phyloP scores from a whole-genome alignment of 371 early-diverging fungal species.

The Mortierella sp. region DNA sequence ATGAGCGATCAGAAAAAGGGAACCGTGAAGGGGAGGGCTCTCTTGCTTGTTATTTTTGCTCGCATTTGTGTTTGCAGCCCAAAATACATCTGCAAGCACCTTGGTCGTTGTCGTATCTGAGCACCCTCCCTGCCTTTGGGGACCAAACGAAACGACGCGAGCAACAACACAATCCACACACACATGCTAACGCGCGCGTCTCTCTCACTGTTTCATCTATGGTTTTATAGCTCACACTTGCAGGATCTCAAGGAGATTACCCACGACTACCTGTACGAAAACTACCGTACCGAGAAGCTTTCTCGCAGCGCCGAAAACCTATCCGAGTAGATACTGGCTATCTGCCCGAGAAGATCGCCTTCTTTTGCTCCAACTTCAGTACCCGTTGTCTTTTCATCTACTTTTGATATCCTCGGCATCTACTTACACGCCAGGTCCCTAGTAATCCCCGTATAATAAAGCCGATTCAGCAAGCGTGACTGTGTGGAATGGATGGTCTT shows the following conservation, averaged over 20 bases:
- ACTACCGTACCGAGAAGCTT: constrained; percentile 96
- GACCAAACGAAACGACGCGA: too few relatives aligned
- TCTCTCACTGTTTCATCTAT: neutral
- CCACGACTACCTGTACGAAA: constrained; percentile 94
- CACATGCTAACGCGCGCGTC: neutral
- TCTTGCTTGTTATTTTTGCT: constrained; percentile 8
- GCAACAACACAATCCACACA: too few relatives aligned
- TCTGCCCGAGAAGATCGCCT: neutral
- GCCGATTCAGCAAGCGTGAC: too few relatives aligned
- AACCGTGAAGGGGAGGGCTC: neutral
- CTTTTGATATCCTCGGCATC: too few relatives aligned
- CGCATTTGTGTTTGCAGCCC: constrained; percentile 6
- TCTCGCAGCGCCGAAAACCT: constrained; percentile 72
- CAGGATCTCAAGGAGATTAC: constrained; percentile 96
- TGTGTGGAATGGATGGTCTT: too few relatives aligned
- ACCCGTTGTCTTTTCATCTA: too few relatives aligned
- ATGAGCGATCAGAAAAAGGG: constrained; percentile 2
- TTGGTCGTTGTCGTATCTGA: too few relatives aligned
- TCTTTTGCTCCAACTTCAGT: neutral
- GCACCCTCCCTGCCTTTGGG: too few relatives aligned
- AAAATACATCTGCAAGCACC: too few relatives aligned
- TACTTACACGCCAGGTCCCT: too few relatives aligned
- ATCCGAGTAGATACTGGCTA: constrained; percentile 56
- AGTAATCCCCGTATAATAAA: too few relatives aligned
- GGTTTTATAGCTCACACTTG: constrained; percentile 84